These are phyloP conservation scores for Aspergillus fructus DNA, from an alignment of 2,329 filamentous ascomycete species.

Conservation along the genomic window DNA sequence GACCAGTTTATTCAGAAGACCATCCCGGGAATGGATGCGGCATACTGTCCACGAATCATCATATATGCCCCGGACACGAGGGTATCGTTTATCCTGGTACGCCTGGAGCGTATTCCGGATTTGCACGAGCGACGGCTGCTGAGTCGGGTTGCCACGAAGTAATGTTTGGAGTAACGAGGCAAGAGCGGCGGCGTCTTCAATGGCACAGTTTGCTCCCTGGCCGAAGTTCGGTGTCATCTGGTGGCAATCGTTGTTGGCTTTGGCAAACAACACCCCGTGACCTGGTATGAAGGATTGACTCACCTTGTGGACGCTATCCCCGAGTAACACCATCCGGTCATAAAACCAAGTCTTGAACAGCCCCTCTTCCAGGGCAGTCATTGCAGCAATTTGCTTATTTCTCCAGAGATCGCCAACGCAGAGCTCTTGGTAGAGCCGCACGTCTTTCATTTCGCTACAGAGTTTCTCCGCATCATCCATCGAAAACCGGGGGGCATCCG, in stretches of 20 bases:
- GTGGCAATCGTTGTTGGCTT: not conserved
- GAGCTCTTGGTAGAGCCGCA: conserved; percentile 18
- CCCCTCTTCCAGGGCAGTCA: conserved; percentile 27
- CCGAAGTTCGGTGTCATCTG: conserved; percentile 38
- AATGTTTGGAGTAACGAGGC: conserved; percentile 23
- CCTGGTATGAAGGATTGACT: not conserved
- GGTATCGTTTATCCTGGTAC: conserved; percentile 15
- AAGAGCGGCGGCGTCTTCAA: conserved; percentile 40
- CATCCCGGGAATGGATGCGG: conserved; percentile 22
- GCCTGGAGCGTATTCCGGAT: conserved; percentile 4
- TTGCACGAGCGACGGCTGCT: not conserved
- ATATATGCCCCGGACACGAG: conserved; percentile 17
- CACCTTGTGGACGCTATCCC: conserved; percentile 31
- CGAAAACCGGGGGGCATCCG: conserved; percentile 23
- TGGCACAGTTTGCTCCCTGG: conserved; percentile 44
- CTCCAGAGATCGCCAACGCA: conserved; percentile 26
- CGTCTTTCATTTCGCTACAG: conserved; percentile 7
- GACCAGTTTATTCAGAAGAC: conserved; percentile 16
- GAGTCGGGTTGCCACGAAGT: conserved; percentile 17
- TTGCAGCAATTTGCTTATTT: conserved; percentile 12
- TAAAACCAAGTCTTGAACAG: conserved; percentile 25
- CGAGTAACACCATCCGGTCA: conserved; percentile 24
- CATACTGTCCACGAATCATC: conserved; percentile 12
- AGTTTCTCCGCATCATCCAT: conserved; percentile 19
- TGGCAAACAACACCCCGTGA: not conserved